Conservation (phyloP, 2,329 filamentous ascomycete species). For the Neofusicoccum parvum region DNA sequence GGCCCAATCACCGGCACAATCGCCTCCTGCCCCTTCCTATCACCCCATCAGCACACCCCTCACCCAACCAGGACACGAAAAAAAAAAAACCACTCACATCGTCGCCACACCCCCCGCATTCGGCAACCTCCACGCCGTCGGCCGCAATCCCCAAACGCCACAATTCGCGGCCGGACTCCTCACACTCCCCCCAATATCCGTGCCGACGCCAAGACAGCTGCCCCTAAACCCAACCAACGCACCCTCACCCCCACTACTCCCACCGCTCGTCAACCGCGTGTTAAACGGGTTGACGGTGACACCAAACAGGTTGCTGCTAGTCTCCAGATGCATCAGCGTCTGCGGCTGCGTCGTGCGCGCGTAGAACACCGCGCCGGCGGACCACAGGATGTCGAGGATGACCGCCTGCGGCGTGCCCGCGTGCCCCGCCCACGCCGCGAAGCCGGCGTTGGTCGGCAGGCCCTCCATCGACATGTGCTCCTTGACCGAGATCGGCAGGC, state of each 20-base stretch:
- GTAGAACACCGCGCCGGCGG: slow-evolving; percentile 54
- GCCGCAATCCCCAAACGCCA: slow-evolving; percentile 25
- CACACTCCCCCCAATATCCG: slow-evolving; percentile 25
- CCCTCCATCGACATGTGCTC: slow-evolving; percentile 56
- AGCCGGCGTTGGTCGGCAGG: slow-evolving; percentile 52
- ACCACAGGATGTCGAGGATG: slow-evolving; percentile 27
- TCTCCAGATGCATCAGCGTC: slow-evolving; percentile 57
- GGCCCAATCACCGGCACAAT: slow-evolving; percentile 57
- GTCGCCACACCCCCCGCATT: slow-evolving; percentile 38
- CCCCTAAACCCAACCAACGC: slow-evolving; percentile 56
- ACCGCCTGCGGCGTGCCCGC: slow-evolving; percentile 22
- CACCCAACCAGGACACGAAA: too few relatives aligned
- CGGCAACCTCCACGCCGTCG: slow-evolving; percentile 45
- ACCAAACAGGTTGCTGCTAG: slow-evolving; percentile 52
- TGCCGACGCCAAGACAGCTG: slow-evolving; percentile 53
- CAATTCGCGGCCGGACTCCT: slow-evolving; percentile 22
- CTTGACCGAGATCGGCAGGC: slow-evolving; percentile 53
- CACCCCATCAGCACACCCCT: neutral
- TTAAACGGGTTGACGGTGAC: slow-evolving; percentile 59
- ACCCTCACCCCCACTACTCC: slow-evolving; percentile 60
- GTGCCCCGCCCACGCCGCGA: slow-evolving; percentile 46
- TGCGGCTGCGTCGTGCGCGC: slow-evolving; percentile 59
- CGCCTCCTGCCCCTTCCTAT: slow-evolving; percentile 41
- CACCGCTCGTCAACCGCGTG: slow-evolving; percentile 52
- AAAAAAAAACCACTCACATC: slow-evolving; percentile 29